These are phyloP conservation scores for Phlebiopsis flavidoalba DNA, from an alignment of 768 basidiomycete species.

Conservation along the genomic window DNA sequence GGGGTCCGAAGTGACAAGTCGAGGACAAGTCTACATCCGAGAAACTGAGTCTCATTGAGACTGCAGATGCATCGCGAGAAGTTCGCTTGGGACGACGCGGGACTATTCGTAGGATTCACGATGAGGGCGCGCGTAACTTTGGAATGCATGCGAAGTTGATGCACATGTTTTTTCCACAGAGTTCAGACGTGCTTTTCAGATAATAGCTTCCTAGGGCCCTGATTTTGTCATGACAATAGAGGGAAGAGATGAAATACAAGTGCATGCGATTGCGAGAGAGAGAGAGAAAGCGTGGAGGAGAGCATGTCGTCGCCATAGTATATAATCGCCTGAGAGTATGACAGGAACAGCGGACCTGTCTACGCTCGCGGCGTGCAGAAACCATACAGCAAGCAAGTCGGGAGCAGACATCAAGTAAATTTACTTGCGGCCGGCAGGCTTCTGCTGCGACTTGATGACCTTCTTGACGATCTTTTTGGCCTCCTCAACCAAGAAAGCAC, in stretches of 20 bases:
- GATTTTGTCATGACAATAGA: slow-evolving; percentile 18
- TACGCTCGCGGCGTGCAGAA: slow-evolving; percentile 4
- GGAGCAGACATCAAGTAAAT: background rate
- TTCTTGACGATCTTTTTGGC: slow-evolving; percentile 99
- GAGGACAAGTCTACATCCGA: too few relatives aligned
- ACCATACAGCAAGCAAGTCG: background rate
- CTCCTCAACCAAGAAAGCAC: slow-evolving; percentile 98
- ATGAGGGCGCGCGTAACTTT: too few relatives aligned
- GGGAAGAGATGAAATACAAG: slow-evolving; percentile 21
- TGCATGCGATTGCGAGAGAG: slow-evolving; percentile 19
- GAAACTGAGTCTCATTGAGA: background rate
- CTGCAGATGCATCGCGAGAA: background rate
- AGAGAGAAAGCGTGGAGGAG: slow-evolving; percentile 16
- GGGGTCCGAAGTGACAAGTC: too few relatives aligned
- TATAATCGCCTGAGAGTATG: slow-evolving; percentile 9
- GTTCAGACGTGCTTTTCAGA: slow-evolving; percentile 10
- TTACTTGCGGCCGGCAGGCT: slow-evolving; percentile 27
- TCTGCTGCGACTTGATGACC: slow-evolving; percentile 92
- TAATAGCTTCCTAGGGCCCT: slow-evolving; percentile 24
- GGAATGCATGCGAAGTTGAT: too few relatives aligned
- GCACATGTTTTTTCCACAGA: too few relatives aligned
- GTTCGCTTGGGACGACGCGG: too few relatives aligned
- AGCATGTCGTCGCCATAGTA: slow-evolving; percentile 21
- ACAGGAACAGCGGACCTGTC: background rate
- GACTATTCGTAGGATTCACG: too few relatives aligned